Base-by-base conservation (phyloP, 2,329 filamentous ascomycete species). In the Fusarium sulawesiense region DNA sequence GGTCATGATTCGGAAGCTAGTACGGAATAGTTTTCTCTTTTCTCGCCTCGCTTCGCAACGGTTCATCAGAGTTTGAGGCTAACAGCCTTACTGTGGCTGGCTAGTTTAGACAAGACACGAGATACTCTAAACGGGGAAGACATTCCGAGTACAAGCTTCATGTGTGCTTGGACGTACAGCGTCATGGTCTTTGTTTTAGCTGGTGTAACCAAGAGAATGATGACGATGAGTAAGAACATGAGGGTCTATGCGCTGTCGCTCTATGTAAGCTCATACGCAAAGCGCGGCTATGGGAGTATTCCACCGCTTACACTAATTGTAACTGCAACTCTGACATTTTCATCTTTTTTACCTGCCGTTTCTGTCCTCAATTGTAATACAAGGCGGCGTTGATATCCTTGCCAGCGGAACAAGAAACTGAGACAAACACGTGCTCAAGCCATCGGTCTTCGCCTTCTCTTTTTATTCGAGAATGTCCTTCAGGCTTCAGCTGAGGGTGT, bases 11-110 rank as follows among this genome's bases (percentile, higher is more conserved):
- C 34, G 34, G 34, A 37, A 37, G 9, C 34, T 37, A 37, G 34
- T 37, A 37, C 34, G 3, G 50, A 53, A 48, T 61, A 69, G 68
- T 73, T 70, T 44, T 70, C 71, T 73, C 71, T 73, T 73, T 53
- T 64, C 68, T 50, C 61, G 49, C 60, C 62, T 50, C 61, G 49
- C 60, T 30, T 47, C 12, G 23, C 23, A 37, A 37, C 14, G 60
- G 42, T 48, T 37, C 16, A 60, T 41, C 48, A 66, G 48, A 66
- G 61, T 66, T 66, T 29, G 9, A n/a, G 40, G 32, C 63, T 66
- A 66, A 45, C 30, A 65, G 41, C 47, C 50, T 49, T 58, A 58
- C 25, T 41, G 44, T 46, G 44, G 44, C 44, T 46, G 7, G 10
- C 21, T 13, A 25, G 12, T 11, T 27, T 27, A 27, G 27, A 25